A percentile compares a stretch with the other conserved stretches of the same genome.
Evolutionary conservation across 495 filamentous ascomycete species (phyloP).

Genomic region (Oidiodendron maius): DNA sequence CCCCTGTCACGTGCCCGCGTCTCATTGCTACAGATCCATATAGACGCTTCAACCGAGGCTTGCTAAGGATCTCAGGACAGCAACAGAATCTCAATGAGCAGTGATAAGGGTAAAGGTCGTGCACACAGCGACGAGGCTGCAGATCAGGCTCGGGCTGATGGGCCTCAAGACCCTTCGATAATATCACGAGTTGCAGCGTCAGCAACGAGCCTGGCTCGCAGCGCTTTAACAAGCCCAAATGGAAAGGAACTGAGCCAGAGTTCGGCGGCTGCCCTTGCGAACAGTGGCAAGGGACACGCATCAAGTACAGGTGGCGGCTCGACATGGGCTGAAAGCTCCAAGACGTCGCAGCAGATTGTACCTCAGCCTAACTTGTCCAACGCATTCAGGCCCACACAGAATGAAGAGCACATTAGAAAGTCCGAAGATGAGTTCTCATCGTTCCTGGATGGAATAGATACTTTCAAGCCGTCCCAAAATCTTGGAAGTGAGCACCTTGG

Average conservation of each 20-base stretch:
- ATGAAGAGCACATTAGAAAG: constrained; percentile 27
- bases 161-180: constrained; percentile 12
- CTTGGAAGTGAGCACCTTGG: constrained; percentile 8
- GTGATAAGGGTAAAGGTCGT: constrained; percentile 19
- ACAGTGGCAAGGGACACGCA: constrained; percentile 15
- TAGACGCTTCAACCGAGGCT: no score
- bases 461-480: constrained; percentile 23
- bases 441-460: constrained; percentile 33
- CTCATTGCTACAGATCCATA: no score
- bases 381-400: constrained; percentile 16
- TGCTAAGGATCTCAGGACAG: no score
- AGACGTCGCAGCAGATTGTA: background rate
- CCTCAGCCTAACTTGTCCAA: background rate
- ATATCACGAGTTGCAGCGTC: constrained; percentile 18
- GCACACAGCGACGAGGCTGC: constrained; percentile 4
- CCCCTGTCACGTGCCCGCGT: no score
- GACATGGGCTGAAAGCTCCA: constrained; percentile 13
- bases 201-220: constrained; percentile 15
- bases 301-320: constrained; percentile 4
- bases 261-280: constrained; percentile 9
- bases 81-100: constrained; percentile 4
- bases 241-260: constrained; percentile 11
- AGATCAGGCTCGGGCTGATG: background rate
- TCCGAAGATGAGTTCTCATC: constrained; percentile 37
- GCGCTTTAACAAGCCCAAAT: constrained; percentile 9